Percentiles rank a stretch among this genome's conserved stretches.
Conservation (phyloP, 164 flowering plant genomes). For the Stephania cephalantha region DNA sequence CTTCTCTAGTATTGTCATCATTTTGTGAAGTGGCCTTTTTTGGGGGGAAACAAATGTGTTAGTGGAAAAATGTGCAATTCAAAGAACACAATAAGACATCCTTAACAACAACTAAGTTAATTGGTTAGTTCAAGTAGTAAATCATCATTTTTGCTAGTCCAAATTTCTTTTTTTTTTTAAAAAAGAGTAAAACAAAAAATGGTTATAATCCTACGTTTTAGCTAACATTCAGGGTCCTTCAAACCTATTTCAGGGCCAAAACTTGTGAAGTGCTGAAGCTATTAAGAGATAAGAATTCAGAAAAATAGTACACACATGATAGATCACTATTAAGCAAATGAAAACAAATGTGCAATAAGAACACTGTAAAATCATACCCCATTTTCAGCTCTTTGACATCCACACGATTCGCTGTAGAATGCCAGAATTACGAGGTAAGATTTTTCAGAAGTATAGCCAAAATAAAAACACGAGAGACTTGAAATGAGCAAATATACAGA, state of each 20-base stretch:
- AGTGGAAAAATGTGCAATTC: too few relatives aligned
- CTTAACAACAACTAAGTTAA: too few relatives aligned
- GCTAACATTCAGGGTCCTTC: not conserved
- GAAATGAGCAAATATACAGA: slow-evolving; percentile 15
- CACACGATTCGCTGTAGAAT: slow-evolving; percentile 69
- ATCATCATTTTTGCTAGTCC: not conserved
- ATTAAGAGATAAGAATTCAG: not conserved
- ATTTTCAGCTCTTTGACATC: slow-evolving; percentile 92
- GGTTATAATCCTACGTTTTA: not conserved
- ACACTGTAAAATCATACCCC: slow-evolving; percentile 51
- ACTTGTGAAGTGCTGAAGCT: not conserved
- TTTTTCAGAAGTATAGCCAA: not conserved
- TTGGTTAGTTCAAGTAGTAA: not conserved
- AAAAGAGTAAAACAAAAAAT: not conserved
- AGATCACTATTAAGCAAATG: not conserved
- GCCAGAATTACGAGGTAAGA: slow-evolving; percentile 8
- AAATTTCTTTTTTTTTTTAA: too few relatives aligned
- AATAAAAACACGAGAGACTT: not conserved
- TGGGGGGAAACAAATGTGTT: too few relatives aligned
- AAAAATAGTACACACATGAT: not conserved
- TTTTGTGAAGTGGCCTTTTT: not conserved
- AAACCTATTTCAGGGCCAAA: not conserved
- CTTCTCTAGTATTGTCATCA: not conserved
- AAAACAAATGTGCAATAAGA: not conserved
- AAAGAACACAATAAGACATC: too few relatives aligned